A percentile compares a stretch with the other conserved stretches of the same genome.
Evolutionary conservation across 2,329 filamentous ascomycete species (phyloP).

Genomic region (Fusarium lyarnte): DNA sequence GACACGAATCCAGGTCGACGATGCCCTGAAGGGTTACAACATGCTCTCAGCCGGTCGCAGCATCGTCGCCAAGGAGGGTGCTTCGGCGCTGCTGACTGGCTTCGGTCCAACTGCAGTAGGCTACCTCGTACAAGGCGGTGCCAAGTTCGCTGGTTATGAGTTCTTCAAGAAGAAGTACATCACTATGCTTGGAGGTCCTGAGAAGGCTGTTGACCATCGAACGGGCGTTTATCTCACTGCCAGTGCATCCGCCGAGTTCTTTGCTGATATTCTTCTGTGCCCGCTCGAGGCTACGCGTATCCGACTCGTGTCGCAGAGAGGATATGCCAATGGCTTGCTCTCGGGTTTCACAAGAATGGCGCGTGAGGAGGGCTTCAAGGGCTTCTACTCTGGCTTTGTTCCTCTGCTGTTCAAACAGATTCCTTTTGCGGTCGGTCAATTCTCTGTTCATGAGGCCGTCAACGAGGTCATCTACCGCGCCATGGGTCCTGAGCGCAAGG

Average conservation of each 20-base stretch:
- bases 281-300: constrained; percentile 85
- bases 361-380: constrained; percentile 78
- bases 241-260: constrained; percentile 74
- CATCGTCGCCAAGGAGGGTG: constrained; percentile 82
- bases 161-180: constrained; percentile 93
- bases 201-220: constrained; percentile 55
- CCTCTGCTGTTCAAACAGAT: constrained; percentile 90
- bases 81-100: constrained; percentile 81
- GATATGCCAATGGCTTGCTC: constrained; percentile 77
- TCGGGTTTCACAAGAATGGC: constrained; percentile 79
- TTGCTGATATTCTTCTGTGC: constrained; percentile 84
- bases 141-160: constrained; percentile 93
- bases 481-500: constrained; percentile 74
- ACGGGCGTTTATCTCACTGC: constrained; percentile 76
- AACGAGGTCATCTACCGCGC: constrained; percentile 77
- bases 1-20: constrained; percentile 91
- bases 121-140: constrained; percentile 89
- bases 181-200: constrained; percentile 67
- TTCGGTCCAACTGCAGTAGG: constrained; percentile 87
- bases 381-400: constrained; percentile 92
- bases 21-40: constrained; percentile 83
- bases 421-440: constrained; percentile 93
- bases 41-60: constrained; percentile 81
- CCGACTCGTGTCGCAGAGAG: constrained; percentile 83
- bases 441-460: constrained; percentile 91